These are phyloP conservation scores for Barnettozyma sp. DNA, from an alignment of 805 yeast species.

Conservation along the genomic window DNA sequence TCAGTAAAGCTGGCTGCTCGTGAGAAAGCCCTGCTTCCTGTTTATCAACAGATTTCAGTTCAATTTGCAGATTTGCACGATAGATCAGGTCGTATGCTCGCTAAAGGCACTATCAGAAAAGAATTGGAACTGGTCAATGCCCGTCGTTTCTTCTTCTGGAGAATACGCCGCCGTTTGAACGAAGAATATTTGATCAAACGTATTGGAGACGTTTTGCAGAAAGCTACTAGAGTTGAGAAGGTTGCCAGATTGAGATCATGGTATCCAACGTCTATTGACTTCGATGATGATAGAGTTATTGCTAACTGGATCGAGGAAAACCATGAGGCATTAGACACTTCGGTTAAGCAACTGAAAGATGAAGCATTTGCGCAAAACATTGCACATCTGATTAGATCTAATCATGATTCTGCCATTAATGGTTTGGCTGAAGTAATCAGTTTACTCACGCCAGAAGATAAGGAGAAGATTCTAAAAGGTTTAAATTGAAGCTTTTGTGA, in stretches of 20 bases:
- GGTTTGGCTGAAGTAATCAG: constrained; percentile 51
- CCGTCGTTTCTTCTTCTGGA: constrained; percentile 98
- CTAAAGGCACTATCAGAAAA: constrained; percentile 83
- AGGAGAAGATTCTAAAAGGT: constrained; percentile 35
- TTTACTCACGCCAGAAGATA: constrained; percentile 47
- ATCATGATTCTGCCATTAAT: constrained; percentile 44
- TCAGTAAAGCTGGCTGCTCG: constrained; percentile 66
- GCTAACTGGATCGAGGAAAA: constrained; percentile 82
- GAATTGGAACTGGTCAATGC: constrained; percentile 82
- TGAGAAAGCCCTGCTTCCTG: constrained; percentile 74
- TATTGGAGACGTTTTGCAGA: constrained; percentile 55
- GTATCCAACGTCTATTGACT: constrained; percentile 66
- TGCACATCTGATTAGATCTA: constrained; percentile 50
- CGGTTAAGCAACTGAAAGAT: constrained; percentile 54
- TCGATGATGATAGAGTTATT: constrained; percentile 68
- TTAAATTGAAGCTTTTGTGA: constrained; percentile 20
- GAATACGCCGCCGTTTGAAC: constrained; percentile 89
- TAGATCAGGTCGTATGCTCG: constrained; percentile 94
- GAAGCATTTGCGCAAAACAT: constrained; percentile 62
- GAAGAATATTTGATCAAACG: constrained; percentile 83
- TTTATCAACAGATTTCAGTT: constrained; percentile 85
- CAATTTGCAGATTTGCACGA: constrained; percentile 98
- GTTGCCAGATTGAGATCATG: constrained; percentile 83
- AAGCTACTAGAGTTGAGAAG: constrained; percentile 67
- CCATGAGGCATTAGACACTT: constrained; percentile 53